phyloP scores from a whole-genome alignment of 179 eudicot species.

The Camellia oleifera region DNA sequence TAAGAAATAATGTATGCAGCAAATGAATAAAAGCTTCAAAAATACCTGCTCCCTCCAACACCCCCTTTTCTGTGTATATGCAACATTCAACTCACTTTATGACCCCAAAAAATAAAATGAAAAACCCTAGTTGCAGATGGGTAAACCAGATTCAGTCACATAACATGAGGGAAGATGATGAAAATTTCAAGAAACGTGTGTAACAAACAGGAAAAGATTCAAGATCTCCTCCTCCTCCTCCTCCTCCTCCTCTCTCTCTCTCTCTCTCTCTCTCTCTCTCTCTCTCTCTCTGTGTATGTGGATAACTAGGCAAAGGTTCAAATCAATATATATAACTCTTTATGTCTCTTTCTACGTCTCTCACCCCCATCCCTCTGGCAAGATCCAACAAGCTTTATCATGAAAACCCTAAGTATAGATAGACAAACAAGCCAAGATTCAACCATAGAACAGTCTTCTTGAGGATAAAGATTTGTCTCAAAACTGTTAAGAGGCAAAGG shows the following conservation, averaged over 20 bases:
- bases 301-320: neutral
- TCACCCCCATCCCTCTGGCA: too few relatives aligned
- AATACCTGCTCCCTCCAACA: too few relatives aligned
- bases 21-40: too few relatives aligned
- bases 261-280: neutral
- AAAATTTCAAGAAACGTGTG: neutral
- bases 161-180: neutral
- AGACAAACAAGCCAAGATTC: neutral
- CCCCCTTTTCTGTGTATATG: too few relatives aligned
- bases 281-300: neutral
- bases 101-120: neutral
- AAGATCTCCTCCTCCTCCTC: neutral
- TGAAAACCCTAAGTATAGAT: neutral
- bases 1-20: too few relatives aligned
- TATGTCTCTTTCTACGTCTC: too few relatives aligned
- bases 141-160: neutral
- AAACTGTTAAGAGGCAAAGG: neutral
- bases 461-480: too few relatives aligned
- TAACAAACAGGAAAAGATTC: neutral
- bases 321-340: neutral
- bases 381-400: neutral
- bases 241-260: neutral
- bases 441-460: too few relatives aligned
- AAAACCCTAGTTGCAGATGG: neutral
- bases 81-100: neutral